These are phyloP conservation scores for Protomyces inouyei DNA, from an alignment of 1,139 yeast genomes.

Conservation along the genomic window DNA sequence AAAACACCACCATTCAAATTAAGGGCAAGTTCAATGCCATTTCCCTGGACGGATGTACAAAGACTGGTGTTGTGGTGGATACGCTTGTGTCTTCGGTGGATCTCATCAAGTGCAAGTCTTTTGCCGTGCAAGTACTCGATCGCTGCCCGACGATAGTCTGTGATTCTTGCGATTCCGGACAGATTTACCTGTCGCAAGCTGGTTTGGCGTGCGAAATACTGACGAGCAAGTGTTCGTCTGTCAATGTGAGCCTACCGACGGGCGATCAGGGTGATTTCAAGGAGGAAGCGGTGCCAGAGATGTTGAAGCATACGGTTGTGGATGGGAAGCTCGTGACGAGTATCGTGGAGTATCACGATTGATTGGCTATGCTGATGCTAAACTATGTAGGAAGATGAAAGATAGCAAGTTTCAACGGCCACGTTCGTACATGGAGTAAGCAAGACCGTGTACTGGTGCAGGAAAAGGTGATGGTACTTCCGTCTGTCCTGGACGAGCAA, in stretches of 20 bases:
- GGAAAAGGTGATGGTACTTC: conserved; percentile 92
- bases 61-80: conserved; percentile 74
- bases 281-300: conserved; percentile 84
- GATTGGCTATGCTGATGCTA: background rate
- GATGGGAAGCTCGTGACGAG: conserved; percentile 48
- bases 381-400: background rate
- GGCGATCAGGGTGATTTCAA: conserved; percentile 59
- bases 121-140: conserved; percentile 81
- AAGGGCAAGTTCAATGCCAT: conserved; percentile 91
- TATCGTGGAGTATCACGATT: conserved; percentile 52
- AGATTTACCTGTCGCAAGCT: conserved; percentile 67
- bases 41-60: conserved; percentile 66
- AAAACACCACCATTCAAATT: conserved; percentile 67
- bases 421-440: conserved; percentile 89
- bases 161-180: conserved; percentile 86
- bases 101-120: conserved; percentile 70
- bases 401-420: conserved; percentile 34
- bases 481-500: conserved; percentile 94
- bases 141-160: conserved; percentile 73
- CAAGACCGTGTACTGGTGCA: conserved; percentile 80
- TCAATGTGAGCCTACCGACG: conserved; percentile 74
- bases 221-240: conserved; percentile 76
- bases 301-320: conserved; percentile 59
- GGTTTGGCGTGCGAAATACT: conserved; percentile 68
- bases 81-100: conserved; percentile 84